phyloP scores from a whole-genome alignment of 352 stramenopile species.

The Phytophthora fragariaefolia region DNA sequence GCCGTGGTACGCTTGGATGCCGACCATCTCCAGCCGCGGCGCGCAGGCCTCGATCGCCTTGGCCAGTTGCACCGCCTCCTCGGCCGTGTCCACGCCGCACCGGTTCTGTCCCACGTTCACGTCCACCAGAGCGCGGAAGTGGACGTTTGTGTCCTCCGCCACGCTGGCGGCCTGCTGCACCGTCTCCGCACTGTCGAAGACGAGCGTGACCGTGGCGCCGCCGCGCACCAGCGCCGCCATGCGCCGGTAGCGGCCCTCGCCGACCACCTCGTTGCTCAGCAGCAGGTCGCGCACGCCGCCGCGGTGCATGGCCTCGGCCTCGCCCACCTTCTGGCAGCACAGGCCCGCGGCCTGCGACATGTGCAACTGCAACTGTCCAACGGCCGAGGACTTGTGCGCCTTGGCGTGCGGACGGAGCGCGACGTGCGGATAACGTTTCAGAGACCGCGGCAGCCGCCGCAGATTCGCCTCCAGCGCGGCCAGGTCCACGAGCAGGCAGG shows the following conservation, averaged over 20 bases:
- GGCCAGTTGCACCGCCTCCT: slow-evolving; percentile 54
- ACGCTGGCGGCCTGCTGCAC: slow-evolving; percentile 50
- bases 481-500: slow-evolving; percentile 70
- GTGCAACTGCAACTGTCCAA: slow-evolving; percentile 58
- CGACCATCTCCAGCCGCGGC: slow-evolving; percentile 43
- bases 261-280: slow-evolving; percentile 76
- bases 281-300: slow-evolving; percentile 63
- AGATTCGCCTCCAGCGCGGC: slow-evolving; percentile 71
- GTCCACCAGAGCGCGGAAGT: slow-evolving; percentile 69
- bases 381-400: slow-evolving; percentile 66
- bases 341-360: slow-evolving; percentile 56
- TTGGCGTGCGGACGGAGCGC: slow-evolving; percentile 76
- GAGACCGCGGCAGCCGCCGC: slow-evolving; percentile 39
- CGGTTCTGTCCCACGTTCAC: slow-evolving; percentile 80
- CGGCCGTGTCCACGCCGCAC: slow-evolving; percentile 65
- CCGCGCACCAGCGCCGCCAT: slow-evolving; percentile 48
- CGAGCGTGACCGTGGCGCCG: slow-evolving; percentile 58
- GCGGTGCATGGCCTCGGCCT: slow-evolving; percentile 76
- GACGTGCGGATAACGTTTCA: slow-evolving; percentile 37
- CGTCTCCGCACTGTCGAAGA: slow-evolving; percentile 62
- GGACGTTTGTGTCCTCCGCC: slow-evolving; percentile 29
- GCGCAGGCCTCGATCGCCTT: slow-evolving; percentile 33
- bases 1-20: slow-evolving; percentile 81
- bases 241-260: slow-evolving; percentile 49
- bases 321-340: slow-evolving; percentile 74